Percentiles rank a stretch among this genome's conserved stretches.
These are phyloP conservation scores for Colletotrichum truncatum DNA, from an alignment of 2,329 filamentous ascomycete genomes.

Conservation along the genomic window DNA sequence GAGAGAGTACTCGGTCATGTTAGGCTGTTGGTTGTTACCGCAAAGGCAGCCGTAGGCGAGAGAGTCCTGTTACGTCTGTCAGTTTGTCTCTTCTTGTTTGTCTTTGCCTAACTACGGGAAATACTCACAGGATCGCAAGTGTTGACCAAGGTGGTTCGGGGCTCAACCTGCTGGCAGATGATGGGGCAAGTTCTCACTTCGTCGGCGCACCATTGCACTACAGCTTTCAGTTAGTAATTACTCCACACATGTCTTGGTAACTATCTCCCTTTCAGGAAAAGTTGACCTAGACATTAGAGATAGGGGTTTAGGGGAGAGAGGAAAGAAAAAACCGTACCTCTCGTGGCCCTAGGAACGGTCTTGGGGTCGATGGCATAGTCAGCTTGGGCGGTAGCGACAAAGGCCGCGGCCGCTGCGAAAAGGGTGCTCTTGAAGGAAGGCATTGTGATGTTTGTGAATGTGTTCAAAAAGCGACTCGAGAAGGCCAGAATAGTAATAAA, in stretches of 20 bases:
- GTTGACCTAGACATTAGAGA: too few species aligned
- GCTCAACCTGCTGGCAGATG: conserved; percentile 72
- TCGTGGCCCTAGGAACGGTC: conserved; percentile 60
- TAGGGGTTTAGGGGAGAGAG: too few species aligned
- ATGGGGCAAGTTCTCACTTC: conserved; percentile 73
- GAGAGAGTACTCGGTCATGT: conserved; percentile 79
- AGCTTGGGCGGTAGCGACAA: conserved; percentile 62
- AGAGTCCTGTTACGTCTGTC: conserved; percentile 50
- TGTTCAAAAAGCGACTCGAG: not conserved
- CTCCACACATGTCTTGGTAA: conserved; percentile 16
- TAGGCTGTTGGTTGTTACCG: conserved; percentile 71
- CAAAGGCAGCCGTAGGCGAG: conserved; percentile 80
- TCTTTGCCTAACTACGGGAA: not conserved
- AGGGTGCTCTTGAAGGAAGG: conserved; percentile 61
- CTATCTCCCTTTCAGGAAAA: too few species aligned
- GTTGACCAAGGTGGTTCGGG: conserved; percentile 66
- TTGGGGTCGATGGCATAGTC: conserved; percentile 71
- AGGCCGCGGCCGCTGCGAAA: conserved; percentile 62
- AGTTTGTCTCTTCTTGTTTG: not conserved
- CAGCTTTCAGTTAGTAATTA: conserved; percentile 10
- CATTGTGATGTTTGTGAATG: conserved; percentile 50
- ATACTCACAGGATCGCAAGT: conserved; percentile 71
- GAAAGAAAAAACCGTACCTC: conserved; percentile 55
- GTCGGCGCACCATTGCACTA: conserved; percentile 72
- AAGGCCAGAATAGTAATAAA: too few species aligned